Evolutionary conservation across 345 rosid genomes (phyloP), one percentile per base, ranked within the genome.

Genomic region (Corchorus olitorius): DNA sequence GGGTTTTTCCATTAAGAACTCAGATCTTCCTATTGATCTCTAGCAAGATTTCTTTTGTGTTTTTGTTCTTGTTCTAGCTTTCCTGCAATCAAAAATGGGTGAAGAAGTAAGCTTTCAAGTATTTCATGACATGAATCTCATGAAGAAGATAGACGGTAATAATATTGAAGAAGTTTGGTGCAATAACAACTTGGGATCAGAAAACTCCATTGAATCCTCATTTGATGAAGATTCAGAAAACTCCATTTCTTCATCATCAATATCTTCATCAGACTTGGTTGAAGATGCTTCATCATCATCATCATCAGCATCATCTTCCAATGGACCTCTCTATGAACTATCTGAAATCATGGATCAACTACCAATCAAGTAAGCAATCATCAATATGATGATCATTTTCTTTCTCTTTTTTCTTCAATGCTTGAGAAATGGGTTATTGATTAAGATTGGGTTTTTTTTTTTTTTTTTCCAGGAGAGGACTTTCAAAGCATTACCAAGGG

Each of bases 401-500:
- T 5, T 15, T 43, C 49, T 67, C 8, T 4, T 35, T 13, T 35
- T 46, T 45, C 15, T 55, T 59, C 54, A 52, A 45, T 37, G 48
- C 6, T 39, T 10, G 27, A 71, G 3, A 27, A 15, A 20, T 46
- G 52, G 10, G 22, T 59, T 19, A 2, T 56, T 33, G 55, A 13
- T 34, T 39, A 12, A 59, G 45, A 16, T 6, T 59, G 97, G 6
- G 27, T 56, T 16, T 2, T n/a, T n/a, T 2, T n/a, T 59, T 20
- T 0, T n/a, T 8, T 14, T 16, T 8, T 3, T 1, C 43, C 50
- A 75, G 77, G 61, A 75, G 70, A 49, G 70, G 77, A 19, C 78
- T 95, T 22, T 95, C 99, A 39, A 89, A 87, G 69, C 91, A 79
- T 75, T 95, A 91, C 49, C 75, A 88, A 55, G 99, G 99, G 67